Base-by-base conservation (phyloP, 192 early-diverging fungal species). In the Linnemannia schmuckeri region DNA sequence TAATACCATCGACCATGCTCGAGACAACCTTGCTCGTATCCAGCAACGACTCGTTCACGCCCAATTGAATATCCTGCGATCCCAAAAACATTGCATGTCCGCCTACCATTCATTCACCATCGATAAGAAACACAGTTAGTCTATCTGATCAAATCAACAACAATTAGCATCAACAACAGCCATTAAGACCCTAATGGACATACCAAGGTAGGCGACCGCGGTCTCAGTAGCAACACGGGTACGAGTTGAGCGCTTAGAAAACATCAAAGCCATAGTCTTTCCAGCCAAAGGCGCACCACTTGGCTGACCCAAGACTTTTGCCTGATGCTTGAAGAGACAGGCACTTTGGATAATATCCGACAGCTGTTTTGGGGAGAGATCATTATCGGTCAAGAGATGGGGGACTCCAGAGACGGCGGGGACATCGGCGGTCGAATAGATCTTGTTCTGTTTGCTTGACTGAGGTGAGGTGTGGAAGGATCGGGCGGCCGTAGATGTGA, bases 21-120 rank as follows among this genome's bases (percentile, higher is more conserved):
- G 94, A 95, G n/a, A 99, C 94, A 8, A 99, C 97, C 78, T 93
- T 93, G 20, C 96, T 92, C 0, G 97, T 98, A 74, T 99, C 99
- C 46, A 95, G 85, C 85, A 98, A 88, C 0, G 97, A 96, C 88
- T 99, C 99, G 72, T 98, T 98, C 70, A 97, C 97, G 27, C 97
- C 97, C 72, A 99, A 88, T 79, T 99, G 99, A 88, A 99, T 99
- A 84, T 99, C 99, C 66, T 98, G 94, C 63, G 94, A 91, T 68
- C 97, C 96, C 75, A 99, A 90, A 83, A 99, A 99, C 95, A 99
- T 94, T 12, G 97, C 93, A 79, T 98, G 97, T 6, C 98, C 99
- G 76, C 99, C 99, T 93, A 82, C 24, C 27, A 55, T 0, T 18
- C 18, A n/a, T 46, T 15, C 44, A 46, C 44, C 44, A 46, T 13